phyloP scores from a whole-genome alignment of 805 yeast genomes.

The Cyberlindnera euphorbiae region DNA sequence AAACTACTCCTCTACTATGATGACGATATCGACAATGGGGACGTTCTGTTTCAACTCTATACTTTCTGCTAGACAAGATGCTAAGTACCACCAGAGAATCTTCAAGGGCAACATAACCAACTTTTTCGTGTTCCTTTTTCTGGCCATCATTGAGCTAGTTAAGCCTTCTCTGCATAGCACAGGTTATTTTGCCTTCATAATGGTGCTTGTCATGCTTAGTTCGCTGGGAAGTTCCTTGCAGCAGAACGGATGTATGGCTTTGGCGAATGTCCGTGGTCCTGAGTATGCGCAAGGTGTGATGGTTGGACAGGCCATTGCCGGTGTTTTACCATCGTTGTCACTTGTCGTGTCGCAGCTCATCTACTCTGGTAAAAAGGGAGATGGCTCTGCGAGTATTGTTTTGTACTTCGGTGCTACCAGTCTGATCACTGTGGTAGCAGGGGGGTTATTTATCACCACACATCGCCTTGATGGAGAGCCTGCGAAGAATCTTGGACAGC shows the following conservation, averaged over 20 bases:
- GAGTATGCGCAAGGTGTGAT: conserved; percentile 83
- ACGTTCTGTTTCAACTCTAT: conserved; percentile 55
- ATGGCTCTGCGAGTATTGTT: conserved; percentile 24
- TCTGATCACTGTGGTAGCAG: conserved; percentile 38
- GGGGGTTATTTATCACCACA: conserved; percentile 35
- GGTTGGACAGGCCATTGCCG: conserved; percentile 94
- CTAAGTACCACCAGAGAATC: conserved; percentile 54
- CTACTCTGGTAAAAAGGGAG: conserved; percentile 22
- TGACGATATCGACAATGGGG: conserved; percentile 75
- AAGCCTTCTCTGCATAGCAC: conserved; percentile 19
- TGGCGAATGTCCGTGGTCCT: conserved; percentile 71
- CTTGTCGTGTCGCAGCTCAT: conserved; percentile 49
- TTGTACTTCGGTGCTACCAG: conserved; percentile 50
- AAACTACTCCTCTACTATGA: conserved; percentile 76
- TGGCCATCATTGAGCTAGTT: conserved; percentile 20
- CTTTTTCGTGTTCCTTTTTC: conserved; percentile 44
- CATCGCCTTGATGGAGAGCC: conserved; percentile 22
- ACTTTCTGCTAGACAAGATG: conserved; percentile 61
- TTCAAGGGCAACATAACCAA: conserved; percentile 57
- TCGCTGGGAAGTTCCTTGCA: conserved; percentile 76
- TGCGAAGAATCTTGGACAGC: conserved; percentile 15
- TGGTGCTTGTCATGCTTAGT: conserved; percentile 59
- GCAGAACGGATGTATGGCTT: conserved; percentile 88
- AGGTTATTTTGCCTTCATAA: conserved; percentile 42
- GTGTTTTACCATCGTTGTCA: conserved; percentile 81